These are phyloP conservation scores for Leccinum angustisporum DNA, from an alignment of 1,284 basidiomycete genomes.

Conservation along the genomic window DNA sequence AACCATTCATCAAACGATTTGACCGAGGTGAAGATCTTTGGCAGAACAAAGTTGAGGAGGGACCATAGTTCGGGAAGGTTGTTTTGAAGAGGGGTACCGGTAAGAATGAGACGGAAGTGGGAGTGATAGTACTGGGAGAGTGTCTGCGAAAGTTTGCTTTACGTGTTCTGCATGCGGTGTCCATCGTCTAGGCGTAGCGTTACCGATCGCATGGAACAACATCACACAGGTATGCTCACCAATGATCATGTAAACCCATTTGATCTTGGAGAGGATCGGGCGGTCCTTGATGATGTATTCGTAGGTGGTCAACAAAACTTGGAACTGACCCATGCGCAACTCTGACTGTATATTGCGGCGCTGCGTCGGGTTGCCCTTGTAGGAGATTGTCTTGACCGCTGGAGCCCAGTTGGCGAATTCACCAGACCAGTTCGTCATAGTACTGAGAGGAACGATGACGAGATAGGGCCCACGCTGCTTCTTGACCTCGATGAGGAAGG, in stretches of 20 bases:
- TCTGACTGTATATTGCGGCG: conserved; percentile 76
- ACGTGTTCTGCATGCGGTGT: conserved; percentile 99
- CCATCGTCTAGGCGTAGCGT: conserved; percentile 74
- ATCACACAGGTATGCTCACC: conserved; percentile 45
- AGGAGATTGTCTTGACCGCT: conserved; percentile 81
- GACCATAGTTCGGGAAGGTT: conserved; percentile 99
- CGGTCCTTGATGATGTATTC: conserved; percentile 99
- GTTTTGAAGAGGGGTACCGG: conserved; percentile 98
- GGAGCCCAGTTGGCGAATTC: too few relatives aligned
- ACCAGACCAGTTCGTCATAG: conserved; percentile 99
- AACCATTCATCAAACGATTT: conserved; percentile 99
- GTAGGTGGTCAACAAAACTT: conserved; percentile 96
- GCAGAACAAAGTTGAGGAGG: conserved; percentile 96
- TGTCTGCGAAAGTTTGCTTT: conserved; percentile 92
- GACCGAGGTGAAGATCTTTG: conserved; percentile 99
- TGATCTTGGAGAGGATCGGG: conserved; percentile 85
- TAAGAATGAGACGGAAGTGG: conserved; percentile 93
- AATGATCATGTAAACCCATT: conserved; percentile 99
- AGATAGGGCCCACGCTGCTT: conserved; percentile 93
- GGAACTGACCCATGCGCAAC: conserved; percentile 81
- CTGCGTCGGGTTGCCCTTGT: conserved; percentile 91
- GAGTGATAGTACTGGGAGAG: conserved; percentile 93
- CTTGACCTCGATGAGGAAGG: conserved; percentile 95
- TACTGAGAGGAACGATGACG: conserved; percentile 97
- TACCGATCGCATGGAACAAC: neutral